These are phyloP conservation scores for Rhynchospora breviuscula DNA, from an alignment of 176 grass and related monocot species.

Conservation along the genomic window DNA sequence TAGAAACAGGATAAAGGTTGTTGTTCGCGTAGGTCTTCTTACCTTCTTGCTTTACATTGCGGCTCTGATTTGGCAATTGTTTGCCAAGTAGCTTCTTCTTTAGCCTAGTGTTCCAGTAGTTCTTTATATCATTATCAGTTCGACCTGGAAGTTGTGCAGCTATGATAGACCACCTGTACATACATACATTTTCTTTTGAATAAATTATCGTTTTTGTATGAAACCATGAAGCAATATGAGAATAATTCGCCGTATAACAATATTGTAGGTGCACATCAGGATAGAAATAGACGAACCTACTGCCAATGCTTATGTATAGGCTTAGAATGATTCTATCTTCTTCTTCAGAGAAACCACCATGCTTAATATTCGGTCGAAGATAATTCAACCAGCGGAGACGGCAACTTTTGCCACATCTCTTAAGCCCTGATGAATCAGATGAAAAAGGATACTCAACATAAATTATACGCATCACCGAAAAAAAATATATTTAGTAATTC, in stretches of 20 bases:
- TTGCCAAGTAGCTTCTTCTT: constrained; percentile 35
- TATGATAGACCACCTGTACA: constrained; percentile 33
- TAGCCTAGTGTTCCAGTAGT: constrained; percentile 33
- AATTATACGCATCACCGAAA: neutral
- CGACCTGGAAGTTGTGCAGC: constrained; percentile 31
- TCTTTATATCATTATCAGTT: constrained; percentile 38
- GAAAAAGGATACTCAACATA: neutral
- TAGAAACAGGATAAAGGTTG: neutral
- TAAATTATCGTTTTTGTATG: neutral
- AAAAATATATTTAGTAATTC: neutral
- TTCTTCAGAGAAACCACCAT: constrained; percentile 45
- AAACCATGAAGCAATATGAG: neutral
- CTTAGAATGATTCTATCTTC: constrained; percentile 51
- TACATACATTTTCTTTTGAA: neutral
- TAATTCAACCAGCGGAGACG: constrained; percentile 58
- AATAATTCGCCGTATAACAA: neutral
- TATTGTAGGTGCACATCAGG: neutral
- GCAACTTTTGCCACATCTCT: constrained; percentile 41
- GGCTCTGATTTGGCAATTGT: neutral
- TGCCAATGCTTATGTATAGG: constrained; percentile 47
- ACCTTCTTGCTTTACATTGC: constrained; percentile 10
- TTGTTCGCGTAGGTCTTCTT: constrained; percentile 5
- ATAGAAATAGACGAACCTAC: constrained; percentile 26
- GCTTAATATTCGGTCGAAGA: constrained; percentile 51
- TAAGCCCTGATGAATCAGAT: constrained; percentile 26